Evolutionary conservation across 139 green algal genomes (phyloP).

Genomic region (Coelastrella sp.): DNA sequence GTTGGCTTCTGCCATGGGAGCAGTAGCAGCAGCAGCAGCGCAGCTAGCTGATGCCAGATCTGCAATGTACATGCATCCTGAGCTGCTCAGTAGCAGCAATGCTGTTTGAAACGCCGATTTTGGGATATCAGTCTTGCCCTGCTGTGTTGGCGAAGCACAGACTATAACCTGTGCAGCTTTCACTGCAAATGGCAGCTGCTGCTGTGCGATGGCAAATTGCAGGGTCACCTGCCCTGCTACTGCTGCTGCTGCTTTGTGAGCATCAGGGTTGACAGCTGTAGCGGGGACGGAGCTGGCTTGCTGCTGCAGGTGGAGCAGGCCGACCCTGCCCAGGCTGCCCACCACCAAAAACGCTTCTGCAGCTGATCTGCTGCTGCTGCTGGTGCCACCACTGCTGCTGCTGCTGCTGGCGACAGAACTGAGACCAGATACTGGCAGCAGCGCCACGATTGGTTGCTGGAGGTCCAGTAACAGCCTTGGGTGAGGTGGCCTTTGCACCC

Average conservation of each 20-base stretch:
- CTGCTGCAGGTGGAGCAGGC: neutral
- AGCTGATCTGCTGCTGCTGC: neutral
- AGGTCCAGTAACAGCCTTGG: constrained; percentile 13
- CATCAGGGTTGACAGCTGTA: no score
- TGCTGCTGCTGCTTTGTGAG: neutral
- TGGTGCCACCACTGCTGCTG: neutral
- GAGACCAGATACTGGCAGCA: neutral
- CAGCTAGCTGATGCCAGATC: neutral
- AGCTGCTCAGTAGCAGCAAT: constrained; percentile 19
- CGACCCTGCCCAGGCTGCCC: neutral
- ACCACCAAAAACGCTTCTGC: neutral
- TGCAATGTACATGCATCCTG: constrained; percentile 11
- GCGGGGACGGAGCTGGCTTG: neutral
- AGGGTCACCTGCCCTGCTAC: neutral
- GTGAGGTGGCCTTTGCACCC: no score
- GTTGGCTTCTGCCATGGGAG: neutral
- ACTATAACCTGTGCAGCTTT: no score
- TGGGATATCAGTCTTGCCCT: no score
- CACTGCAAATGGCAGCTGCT: no score
- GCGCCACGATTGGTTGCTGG: constrained; percentile 23
- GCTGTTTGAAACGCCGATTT: neutral
- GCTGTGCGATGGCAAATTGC: no score
- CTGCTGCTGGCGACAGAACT: neutral
- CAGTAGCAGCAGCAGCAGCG: no score
- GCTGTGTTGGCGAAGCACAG: no score